phyloP scores from a whole-genome alignment of 2,329 filamentous ascomycete species.

The Blastomyces gilchristii region DNA sequence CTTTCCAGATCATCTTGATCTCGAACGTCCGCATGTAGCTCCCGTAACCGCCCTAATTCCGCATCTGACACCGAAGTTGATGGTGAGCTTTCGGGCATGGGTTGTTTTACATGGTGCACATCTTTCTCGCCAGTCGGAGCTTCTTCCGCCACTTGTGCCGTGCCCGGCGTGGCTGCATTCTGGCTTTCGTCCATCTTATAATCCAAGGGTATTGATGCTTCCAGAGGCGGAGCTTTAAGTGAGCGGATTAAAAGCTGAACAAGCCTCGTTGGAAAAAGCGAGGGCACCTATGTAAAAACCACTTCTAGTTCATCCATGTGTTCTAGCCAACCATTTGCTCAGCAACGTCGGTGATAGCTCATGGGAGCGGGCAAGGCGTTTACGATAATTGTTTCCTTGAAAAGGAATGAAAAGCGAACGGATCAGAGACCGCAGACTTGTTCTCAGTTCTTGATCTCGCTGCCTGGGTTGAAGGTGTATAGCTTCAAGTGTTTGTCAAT shows the following conservation, averaged over 20 bases:
- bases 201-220: neutral
- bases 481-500: no score
- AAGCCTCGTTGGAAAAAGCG: neutral
- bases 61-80: constrained; percentile 25
- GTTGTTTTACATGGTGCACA: neutral
- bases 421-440: neutral
- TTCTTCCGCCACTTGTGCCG: neutral
- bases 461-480: neutral
- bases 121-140: neutral
- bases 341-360: neutral
- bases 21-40: constrained; percentile 58
- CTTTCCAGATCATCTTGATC: constrained; percentile 86
- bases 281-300: neutral
- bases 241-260: neutral
- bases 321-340: neutral
- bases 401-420: neutral
- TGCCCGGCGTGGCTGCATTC: neutral
- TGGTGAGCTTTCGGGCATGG: neutral
- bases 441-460: neutral
- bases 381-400: neutral
- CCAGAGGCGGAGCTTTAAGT: neutral
- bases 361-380: neutral
- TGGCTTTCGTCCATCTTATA: neutral
- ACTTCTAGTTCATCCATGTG: neutral
- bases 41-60: constrained; percentile 51